Conservation (phyloP, 2,329 filamentous ascomycete genomes). For the Didymella arachidicola region DNA sequence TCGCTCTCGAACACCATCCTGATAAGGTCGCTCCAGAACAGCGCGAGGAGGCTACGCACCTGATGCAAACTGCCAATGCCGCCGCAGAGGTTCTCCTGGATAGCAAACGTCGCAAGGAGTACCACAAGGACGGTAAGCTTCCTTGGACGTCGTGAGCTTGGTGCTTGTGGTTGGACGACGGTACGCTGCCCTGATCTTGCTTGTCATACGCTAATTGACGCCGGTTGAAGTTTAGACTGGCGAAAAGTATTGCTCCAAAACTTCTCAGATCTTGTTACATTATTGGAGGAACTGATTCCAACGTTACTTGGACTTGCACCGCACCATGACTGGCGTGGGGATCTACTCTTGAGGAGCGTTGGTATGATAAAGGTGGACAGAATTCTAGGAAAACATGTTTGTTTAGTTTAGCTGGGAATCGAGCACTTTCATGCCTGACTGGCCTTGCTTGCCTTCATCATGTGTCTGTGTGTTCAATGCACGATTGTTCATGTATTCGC, state of each 20-base stretch:
- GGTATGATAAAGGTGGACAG: neutral
- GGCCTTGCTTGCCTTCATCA: neutral
- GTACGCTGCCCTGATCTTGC: neutral
- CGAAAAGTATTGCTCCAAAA: constrained; percentile 6
- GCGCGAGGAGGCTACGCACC: constrained; percentile 22
- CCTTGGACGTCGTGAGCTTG: constrained; percentile 17
- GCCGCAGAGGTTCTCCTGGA: constrained; percentile 36
- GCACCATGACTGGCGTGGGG: constrained; percentile 1
- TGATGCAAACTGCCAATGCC: constrained; percentile 39
- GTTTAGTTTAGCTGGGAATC: neutral
- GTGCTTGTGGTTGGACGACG: neutral
- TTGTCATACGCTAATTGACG: neutral
- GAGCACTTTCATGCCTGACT: neutral
- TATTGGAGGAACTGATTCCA: neutral
- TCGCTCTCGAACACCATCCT: constrained; percentile 29
- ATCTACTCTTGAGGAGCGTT: constrained; percentile 4
- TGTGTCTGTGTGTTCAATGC: neutral
- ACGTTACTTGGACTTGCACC: constrained; percentile 1
- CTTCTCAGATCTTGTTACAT: neutral
- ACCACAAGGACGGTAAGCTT: constrained; percentile 24
- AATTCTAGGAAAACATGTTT: neutral
- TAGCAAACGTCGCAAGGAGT: constrained; percentile 16
- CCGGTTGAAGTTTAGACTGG: neutral
- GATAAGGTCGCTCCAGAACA: constrained; percentile 29
- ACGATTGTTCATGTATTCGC: neutral